Conservation (phyloP, 2,329 filamentous ascomycete species). For the Botrytis elliptica region DNA sequence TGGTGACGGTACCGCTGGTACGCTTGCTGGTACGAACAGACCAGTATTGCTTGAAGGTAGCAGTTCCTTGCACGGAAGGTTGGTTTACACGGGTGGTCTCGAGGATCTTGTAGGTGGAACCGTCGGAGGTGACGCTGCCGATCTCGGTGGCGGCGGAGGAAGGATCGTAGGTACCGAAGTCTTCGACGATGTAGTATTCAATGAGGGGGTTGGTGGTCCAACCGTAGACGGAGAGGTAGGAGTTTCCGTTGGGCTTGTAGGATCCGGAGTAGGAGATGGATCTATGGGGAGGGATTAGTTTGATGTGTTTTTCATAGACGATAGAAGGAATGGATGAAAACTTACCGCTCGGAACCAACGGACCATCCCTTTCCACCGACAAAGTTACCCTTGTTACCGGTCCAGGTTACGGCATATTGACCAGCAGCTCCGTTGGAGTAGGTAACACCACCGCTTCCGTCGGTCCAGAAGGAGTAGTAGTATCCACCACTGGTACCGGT, state of each 20-base stretch:
- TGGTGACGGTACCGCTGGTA: conserved; percentile 50
- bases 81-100: conserved; percentile 41
- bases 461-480: conserved; percentile 62
- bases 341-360: conserved; percentile 38
- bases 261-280: conserved; percentile 45
- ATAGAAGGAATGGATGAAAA: background rate
- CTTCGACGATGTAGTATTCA: conserved; percentile 54
- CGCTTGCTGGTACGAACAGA: conserved; percentile 52
- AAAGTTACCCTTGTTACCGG: conserved; percentile 45
- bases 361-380: conserved; percentile 53
- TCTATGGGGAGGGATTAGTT: conserved; percentile 23
- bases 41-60: conserved; percentile 55
- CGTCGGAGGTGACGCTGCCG: conserved; percentile 52
- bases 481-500: conserved; percentile 19
- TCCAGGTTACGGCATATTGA: conserved; percentile 51
- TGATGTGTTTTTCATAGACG: background rate
- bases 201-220: conserved; percentile 44
- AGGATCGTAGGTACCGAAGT: conserved; percentile 52
- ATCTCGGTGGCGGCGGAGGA: conserved; percentile 48
- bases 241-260: conserved; percentile 44
- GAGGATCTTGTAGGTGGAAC: conserved; percentile 51
- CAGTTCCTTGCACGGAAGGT: conserved; percentile 49
- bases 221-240: conserved; percentile 57
- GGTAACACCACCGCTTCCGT: conserved; percentile 47
- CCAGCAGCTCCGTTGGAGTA: conserved; percentile 56